phyloP scores from a whole-genome alignment of 1,139 yeast genomes.

The Kodamaea arcana region DNA sequence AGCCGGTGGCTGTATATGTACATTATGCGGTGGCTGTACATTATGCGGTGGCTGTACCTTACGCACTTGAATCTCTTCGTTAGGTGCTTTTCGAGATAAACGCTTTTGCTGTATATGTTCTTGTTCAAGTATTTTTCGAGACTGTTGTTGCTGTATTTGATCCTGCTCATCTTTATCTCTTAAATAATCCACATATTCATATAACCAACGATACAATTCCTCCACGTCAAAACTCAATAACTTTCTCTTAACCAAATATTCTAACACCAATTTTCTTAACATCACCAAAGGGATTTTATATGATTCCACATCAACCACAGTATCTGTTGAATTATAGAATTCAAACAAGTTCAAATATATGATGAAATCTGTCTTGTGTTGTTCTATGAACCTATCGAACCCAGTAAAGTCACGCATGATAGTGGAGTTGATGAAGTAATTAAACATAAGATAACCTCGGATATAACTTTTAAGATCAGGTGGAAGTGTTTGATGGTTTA shows the following conservation, averaged over 20 bases:
- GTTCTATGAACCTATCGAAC: slow-evolving; percentile 39
- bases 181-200: slow-evolving; percentile 39
- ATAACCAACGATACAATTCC: slow-evolving; percentile 38
- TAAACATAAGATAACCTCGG: slow-evolving; percentile 40
- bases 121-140: too few species aligned
- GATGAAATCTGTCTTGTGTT: slow-evolving; percentile 39
- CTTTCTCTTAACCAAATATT: slow-evolving; percentile 29
- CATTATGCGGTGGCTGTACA: too few species aligned
- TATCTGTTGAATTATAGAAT: slow-evolving; percentile 34
- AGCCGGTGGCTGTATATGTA: too few species aligned
- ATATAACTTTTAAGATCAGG: slow-evolving; percentile 25
- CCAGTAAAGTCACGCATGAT: slow-evolving; percentile 44
- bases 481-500: not conserved
- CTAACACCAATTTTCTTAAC: slow-evolving; percentile 27
- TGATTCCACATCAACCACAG: slow-evolving; percentile 8
- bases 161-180: slow-evolving; percentile 31
- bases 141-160: too few species aligned
- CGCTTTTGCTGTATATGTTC: too few species aligned
- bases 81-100: too few species aligned
- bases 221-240: slow-evolving; percentile 34
- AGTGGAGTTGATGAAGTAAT: slow-evolving; percentile 42
- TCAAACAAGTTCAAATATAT: slow-evolving; percentile 43
- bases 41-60: too few species aligned
- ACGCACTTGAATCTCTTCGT: too few species aligned
- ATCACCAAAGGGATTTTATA: slow-evolving; percentile 18